phyloP scores from a whole-genome alignment of 495 filamentous ascomycete genomes.

The Penicillium fimorum region DNA sequence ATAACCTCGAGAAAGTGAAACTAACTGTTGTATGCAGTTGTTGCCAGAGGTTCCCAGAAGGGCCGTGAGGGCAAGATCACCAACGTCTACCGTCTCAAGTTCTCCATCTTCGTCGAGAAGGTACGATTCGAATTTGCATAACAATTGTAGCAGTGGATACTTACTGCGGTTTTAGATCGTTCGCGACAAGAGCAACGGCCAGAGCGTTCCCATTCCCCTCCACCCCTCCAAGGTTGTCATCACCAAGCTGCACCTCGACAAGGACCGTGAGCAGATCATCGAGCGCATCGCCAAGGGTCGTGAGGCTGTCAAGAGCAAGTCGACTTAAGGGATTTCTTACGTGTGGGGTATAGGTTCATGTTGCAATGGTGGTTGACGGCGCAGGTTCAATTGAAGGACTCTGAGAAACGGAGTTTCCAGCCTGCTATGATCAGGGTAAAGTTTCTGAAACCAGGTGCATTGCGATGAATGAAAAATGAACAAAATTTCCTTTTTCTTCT shows the following conservation, averaged over 20 bases:
- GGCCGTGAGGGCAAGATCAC: slow-evolving; percentile 92
- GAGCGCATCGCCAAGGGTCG: slow-evolving; percentile 76
- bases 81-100: slow-evolving; percentile 97
- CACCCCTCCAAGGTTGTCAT: slow-evolving; percentile 91
- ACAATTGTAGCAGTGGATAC: neutral
- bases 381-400: slow-evolving; percentile 38
- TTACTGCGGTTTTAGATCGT: slow-evolving; percentile 43
- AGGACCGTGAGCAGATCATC: slow-evolving; percentile 94
- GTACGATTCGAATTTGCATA: slow-evolving; percentile 1
- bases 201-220: slow-evolving; percentile 84
- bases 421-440: slow-evolving; percentile 35
- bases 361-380: slow-evolving; percentile 40
- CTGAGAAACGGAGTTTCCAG: slow-evolving; percentile 31
- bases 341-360: slow-evolving; percentile 37
- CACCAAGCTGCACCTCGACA: slow-evolving; percentile 97
- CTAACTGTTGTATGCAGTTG: slow-evolving; percentile 31
- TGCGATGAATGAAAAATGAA: slow-evolving; percentile 35
- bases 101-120: slow-evolving; percentile 87
- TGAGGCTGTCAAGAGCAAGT: slow-evolving; percentile 51
- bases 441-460: slow-evolving; percentile 32
- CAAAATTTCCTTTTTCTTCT: slow-evolving; percentile 25
- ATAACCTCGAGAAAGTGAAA: too few species aligned
- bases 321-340: slow-evolving; percentile 34
- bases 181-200: slow-evolving; percentile 92
- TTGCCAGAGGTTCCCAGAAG: slow-evolving; percentile 88